Evolutionary conservation across 805 yeast species (phyloP), one percentile per base, ranked within the genome.

Genomic region (Yarrowia sp.): DNA sequence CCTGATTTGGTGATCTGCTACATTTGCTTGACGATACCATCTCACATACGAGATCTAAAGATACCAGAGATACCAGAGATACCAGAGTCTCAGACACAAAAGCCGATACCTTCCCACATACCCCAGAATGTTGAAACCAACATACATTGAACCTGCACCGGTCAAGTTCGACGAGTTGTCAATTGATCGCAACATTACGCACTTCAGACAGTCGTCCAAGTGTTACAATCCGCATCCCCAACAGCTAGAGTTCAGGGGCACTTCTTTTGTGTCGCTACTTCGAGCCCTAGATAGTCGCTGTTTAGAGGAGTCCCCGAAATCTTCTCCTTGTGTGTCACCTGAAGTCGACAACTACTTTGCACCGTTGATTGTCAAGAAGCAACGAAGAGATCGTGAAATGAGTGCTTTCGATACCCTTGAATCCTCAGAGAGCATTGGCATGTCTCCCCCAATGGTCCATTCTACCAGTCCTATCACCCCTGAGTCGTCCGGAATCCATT

Each of bases 11-110:
- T 32, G 54, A 48, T 48, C 54, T 48, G 54, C 54, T 48, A 32
- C 54, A 48, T 48, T 48, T 48, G 38, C 54, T 48, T 38, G 28
- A 48, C 54, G 54, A 48, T 48, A 48, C 54, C 54, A 38, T 48
- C 54, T 48, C 54, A 48, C 38, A 12, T 12, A 8, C 28, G 38
- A 48, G 26, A 9, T 11, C 38, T 4, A 48, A 28, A 48, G 54
- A 48, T 48, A 48, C 54, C 8, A 48, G 38, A 48, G 54, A 48
- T 48, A 48, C 54, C 38, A 30, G 38, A 48, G 38, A 48, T 48
- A 32, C 54, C 54, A 16, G 14, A 48, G 19, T 16, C 54, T 14
- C 54, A 48, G 32, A 32, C 54, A 48, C 54, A 48, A 48, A 48
- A 30, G 32, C 54, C 38, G 28, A 48, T 48, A 48, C 54, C 38